Base-by-base conservation (phyloP, 352 stramenopile genomes). In the Phytophthora cactorum region DNA sequence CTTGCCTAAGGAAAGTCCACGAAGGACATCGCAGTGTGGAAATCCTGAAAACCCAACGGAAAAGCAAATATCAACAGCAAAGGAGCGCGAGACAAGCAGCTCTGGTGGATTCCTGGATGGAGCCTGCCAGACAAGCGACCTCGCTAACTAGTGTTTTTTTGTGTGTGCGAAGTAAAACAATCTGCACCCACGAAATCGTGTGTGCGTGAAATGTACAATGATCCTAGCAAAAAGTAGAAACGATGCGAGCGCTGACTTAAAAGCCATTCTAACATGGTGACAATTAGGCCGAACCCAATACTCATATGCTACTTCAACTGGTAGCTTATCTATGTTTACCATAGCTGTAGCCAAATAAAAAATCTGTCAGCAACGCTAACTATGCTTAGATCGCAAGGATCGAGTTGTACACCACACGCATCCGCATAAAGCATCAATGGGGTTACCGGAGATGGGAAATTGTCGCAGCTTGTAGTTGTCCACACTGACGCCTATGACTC, bases 1-100 rank as follows among this genome's bases (percentile, higher is more conserved):
- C 62, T 90, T 63, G 81, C 78, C 41, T 92, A 72, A 57, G 32
- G 12, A 47, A 66, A 41, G 6, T 14, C 32, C n/a, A 34, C 17
- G 22, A 25, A 27, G 22, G 38, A 54, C 57, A 38, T 15, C 14
- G 14, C 27, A 58, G 44, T 49, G 28, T 47, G 59, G 49, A 57
- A 69, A 43, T 17, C 50, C 32, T 22, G 52, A 62, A 22, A 70
- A 66, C 55, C 27, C 22, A 71, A 70, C 28, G 51, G 60, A 74
- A 74, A 66, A 73, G 53, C 49, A 66, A 47, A 70, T 62, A 69
- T 70, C 49, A 63, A 46, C 49, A 69, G 51, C 52, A 39, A 63
- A 54, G 45, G 61, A 70, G 47, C 51, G 55, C 43, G 46, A 64
- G 57, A 36, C 43, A 55, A 63, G 55, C 54, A 4, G 43, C 15